These are phyloP conservation scores for Purshia tridentata DNA, from an alignment of 306 rosid genomes.

Conservation along the genomic window DNA sequence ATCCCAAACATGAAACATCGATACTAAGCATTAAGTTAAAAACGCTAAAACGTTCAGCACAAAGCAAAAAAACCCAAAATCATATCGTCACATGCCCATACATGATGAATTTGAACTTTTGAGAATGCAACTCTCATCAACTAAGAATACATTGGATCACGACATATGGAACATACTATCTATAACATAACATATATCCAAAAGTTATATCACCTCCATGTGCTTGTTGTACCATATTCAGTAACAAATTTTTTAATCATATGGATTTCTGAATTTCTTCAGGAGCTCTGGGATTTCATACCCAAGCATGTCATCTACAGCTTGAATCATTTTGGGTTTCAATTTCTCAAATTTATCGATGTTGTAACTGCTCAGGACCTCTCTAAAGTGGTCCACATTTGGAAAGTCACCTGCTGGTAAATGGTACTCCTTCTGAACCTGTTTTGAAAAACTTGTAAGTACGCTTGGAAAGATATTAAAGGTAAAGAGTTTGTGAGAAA, in stretches of 20 bases:
- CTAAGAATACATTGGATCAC: neutral
- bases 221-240: neutral
- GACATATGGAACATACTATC: neutral
- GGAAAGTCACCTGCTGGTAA: conserved; percentile 49
- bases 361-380: conserved; percentile 39
- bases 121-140: neutral
- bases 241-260: conserved; percentile 21
- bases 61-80: neutral
- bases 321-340: conserved; percentile 53
- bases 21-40: neutral
- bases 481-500: too few relatives aligned
- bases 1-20: neutral
- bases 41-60: neutral
- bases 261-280: conserved; percentile 50
- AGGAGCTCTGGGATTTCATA: conserved; percentile 48
- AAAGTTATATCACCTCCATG: neutral
- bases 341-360: conserved; percentile 49
- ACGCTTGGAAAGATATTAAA: neutral
- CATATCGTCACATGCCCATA: neutral
- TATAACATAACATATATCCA: neutral
- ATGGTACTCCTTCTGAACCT: conserved; percentile 53
- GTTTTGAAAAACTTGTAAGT: neutral
- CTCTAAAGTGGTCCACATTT: conserved; percentile 42
- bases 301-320: conserved; percentile 54
- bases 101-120: neutral